Evolutionary conservation across 257 asterid species (phyloP).

Genomic region (Fraxinus cuspidata): DNA sequence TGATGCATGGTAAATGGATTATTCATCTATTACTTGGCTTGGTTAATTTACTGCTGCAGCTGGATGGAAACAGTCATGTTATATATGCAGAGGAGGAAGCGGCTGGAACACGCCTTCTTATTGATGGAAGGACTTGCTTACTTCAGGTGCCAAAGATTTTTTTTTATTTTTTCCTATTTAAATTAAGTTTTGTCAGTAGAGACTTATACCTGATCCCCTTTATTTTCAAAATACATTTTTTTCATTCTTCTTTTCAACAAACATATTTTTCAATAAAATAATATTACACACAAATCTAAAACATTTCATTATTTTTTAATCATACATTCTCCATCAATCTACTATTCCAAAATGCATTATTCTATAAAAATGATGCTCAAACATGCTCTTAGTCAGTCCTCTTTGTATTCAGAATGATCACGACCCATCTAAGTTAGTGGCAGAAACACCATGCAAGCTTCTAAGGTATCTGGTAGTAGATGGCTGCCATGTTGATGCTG

Average conservation of each 20-base stretch:
- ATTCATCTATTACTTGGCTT: slow-evolving; percentile 19
- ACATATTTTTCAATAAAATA: too few species aligned
- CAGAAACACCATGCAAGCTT: slow-evolving; percentile 98
- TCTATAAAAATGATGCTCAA: too few species aligned
- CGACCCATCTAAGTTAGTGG: slow-evolving; percentile 94
- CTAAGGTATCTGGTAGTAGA: slow-evolving; percentile 68
- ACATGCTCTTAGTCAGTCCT: slow-evolving; percentile 1
- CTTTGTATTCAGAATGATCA: slow-evolving; percentile 79
- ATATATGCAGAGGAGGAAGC: slow-evolving; percentile 99
- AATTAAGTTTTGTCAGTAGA: slow-evolving; percentile 17
- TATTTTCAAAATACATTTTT: too few species aligned
- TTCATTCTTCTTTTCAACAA: too few species aligned
- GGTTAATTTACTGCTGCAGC: slow-evolving; percentile 53
- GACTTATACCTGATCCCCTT: not conserved
- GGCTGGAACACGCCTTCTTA: slow-evolving; percentile 98
- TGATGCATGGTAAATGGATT: slow-evolving; percentile 19
- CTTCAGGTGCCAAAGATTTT: slow-evolving; percentile 68
- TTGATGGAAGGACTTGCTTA: slow-evolving; percentile 98
- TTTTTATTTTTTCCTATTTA: slow-evolving; percentile 18
- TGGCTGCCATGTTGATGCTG: slow-evolving; percentile 91
- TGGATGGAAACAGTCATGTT: slow-evolving; percentile 94
- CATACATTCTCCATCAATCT: too few species aligned
- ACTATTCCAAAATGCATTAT: too few species aligned
- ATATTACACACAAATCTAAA: too few species aligned
- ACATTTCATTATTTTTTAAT: too few species aligned